Evolutionary conservation across 352 stramenopile species (phyloP).

Genomic region (Phytophthora capsici): DNA sequence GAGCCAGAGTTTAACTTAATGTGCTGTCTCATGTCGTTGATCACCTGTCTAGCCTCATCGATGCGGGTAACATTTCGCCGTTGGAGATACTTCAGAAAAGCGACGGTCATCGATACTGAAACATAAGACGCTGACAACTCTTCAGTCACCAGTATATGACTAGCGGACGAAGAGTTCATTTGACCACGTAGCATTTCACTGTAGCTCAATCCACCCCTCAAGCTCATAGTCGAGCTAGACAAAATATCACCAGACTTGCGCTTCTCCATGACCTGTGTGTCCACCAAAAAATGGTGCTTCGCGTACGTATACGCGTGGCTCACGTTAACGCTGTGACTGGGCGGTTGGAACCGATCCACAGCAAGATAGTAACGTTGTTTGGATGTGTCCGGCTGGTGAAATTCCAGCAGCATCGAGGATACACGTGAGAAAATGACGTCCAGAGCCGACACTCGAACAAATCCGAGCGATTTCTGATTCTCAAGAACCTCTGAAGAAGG

Average conservation of each 20-base stretch:
- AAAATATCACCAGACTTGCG: conserved; percentile 46
- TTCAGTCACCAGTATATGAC: conserved; percentile 82
- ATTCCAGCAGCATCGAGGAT: conserved; percentile 77
- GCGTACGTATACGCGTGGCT: conserved; percentile 84
- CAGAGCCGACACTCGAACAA: conserved; percentile 74
- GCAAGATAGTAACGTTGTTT: conserved; percentile 78
- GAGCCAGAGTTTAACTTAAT: conserved; percentile 32
- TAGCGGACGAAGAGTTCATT: conserved; percentile 55
- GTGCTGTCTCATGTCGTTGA: conserved; percentile 66
- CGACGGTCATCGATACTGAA: conserved; percentile 82
- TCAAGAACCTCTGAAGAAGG: conserved; percentile 60
- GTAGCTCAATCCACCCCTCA: conserved; percentile 53
- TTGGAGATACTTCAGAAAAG: conserved; percentile 80
- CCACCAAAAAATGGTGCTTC: conserved; percentile 80
- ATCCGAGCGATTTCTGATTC: conserved; percentile 72
- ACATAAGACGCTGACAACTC: conserved; percentile 84
- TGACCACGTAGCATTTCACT: conserved; percentile 68
- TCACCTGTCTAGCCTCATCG: conserved; percentile 56
- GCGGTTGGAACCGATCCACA: conserved; percentile 70
- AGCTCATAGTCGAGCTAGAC: conserved; percentile 36
- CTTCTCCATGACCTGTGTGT: conserved; percentile 69
- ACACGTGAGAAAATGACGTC: conserved; percentile 82
- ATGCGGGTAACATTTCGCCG: conserved; percentile 70
- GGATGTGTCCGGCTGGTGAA: conserved; percentile 46
- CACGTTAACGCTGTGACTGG: conserved; percentile 67